Evolutionary conservation across 768 basidiomycete species (phyloP), one percentile per base, ranked within the genome.

Genomic region (Tylopilus plumbeoviolaceoides): DNA sequence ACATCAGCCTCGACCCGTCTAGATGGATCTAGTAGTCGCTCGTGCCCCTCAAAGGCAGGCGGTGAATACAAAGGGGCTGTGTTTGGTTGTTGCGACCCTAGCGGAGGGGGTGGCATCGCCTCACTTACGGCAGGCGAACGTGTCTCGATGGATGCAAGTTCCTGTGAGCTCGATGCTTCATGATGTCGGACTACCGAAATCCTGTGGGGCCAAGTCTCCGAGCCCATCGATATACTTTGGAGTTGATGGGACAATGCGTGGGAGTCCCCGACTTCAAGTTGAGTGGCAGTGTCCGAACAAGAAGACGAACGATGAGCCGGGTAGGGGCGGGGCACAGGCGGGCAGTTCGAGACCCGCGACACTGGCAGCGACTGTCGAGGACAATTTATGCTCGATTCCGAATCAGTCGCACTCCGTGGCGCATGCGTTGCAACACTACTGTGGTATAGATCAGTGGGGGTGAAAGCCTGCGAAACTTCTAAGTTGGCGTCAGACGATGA

Each of bases 401-500:
- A 44, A 35, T 9, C 44, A 28, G 48, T 46, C 15, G 40, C 45
- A 25, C 9, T 25, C 12, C 39, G 28, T 10, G 54, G 41, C n/a
- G 44, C 51, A 27, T 35, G 44, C 9, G 23, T 42, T 15, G 40
- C 40, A n/a, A 63, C 48, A 44, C 56, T 55, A 18, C 15, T 52
- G 35, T 63, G 53, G 41, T 67, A 63, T 21, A 63, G 42, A 48
- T 59, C 61, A n/a, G 53, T 35, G 4, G 56, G 43, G 28, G 27
- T 36, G 46, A 56, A 58, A 39, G 44, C 4, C 15, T 48, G 56
- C 15, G 44, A 43, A 35, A 30, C 20, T 17, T 39, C 51, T 15
- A 44, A 9, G 28, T 30, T 36, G 17, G 55, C 27, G 31, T 51
- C 47, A n/a, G 48, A 52, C 35, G 25, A 21, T 7, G 48, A 44